Percentiles rank a stretch among this genome's conserved stretches.
Conservation (phyloP, 2,329 filamentous ascomycete genomes). For the Fusarium hainanense region DNA sequence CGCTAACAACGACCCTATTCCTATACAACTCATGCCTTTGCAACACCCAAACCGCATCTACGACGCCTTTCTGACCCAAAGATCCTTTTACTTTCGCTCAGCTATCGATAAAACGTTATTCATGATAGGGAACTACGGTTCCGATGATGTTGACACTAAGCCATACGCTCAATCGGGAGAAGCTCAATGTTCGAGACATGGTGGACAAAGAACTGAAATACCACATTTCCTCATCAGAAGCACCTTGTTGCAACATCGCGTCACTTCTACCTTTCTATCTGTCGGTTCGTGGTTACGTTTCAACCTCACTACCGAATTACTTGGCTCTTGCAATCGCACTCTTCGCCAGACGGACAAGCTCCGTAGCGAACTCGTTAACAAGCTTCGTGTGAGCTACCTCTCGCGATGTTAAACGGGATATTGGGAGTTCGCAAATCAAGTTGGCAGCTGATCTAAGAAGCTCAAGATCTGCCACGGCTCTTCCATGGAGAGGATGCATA, state of each 20-base stretch:
- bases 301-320: not conserved
- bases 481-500: conserved; percentile 56
- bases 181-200: not conserved
- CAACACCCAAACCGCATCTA: not conserved
- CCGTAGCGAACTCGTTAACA: conserved; percentile 57
- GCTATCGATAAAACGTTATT: not conserved
- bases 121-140: not conserved
- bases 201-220: not conserved
- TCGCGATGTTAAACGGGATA: conserved; percentile 42
- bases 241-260: not conserved
- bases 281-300: not conserved
- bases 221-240: not conserved
- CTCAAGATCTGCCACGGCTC: conserved; percentile 58
- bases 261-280: not conserved
- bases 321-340: conserved; percentile 52
- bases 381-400: conserved; percentile 55
- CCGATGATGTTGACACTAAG: not conserved
- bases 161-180: not conserved
- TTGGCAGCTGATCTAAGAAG: conserved; percentile 56
- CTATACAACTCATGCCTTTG: not conserved
- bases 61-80: not conserved
- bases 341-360: conserved; percentile 56
- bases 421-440: conserved; percentile 57
- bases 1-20: not conserved
- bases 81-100: not conserved